Evolutionary conservation across 306 rosid genomes (phyloP).

Genomic region (barrel medic (Medicago truncatula)): DNA sequence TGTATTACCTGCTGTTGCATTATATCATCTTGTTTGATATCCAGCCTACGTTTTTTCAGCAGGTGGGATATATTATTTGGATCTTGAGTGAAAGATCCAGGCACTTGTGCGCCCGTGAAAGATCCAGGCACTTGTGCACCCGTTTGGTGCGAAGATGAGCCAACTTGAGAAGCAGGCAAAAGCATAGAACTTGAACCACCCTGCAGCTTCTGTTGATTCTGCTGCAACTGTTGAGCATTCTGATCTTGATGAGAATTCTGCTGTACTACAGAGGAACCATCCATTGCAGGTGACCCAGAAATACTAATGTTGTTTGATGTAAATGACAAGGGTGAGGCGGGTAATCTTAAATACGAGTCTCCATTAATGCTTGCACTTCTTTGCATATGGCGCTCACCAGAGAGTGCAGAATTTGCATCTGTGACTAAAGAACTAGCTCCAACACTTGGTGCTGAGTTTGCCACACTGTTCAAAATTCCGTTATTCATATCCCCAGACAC

Average conservation of each 20-base stretch:
- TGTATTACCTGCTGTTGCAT: constrained; percentile 82
- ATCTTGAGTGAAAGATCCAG: constrained; percentile 80
- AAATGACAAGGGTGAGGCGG: constrained; percentile 94
- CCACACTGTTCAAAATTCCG: constrained; percentile 78
- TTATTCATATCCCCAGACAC: constrained; percentile 90
- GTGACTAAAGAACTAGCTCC: constrained; percentile 98
- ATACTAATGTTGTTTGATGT: constrained; percentile 93
- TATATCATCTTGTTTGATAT: constrained; percentile 84
- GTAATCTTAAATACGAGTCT: constrained; percentile 84
- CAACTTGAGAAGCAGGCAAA: constrained; percentile 66
- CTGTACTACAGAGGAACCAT: constrained; percentile 86
- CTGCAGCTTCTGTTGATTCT: constrained; percentile 64
- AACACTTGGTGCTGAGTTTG: constrained; percentile 90
- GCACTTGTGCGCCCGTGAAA: constrained; percentile 61
- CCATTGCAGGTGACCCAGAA: constrained; percentile 90
- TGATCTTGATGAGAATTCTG: constrained; percentile 89
- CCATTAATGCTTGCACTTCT: constrained; percentile 95
- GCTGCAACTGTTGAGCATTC: constrained; percentile 76
- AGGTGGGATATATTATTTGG: constrained; percentile 67
- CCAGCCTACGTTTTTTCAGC: constrained; percentile 81
- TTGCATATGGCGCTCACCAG: constrained; percentile 96
- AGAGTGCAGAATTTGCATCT: constrained; percentile 94
- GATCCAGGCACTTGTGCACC: constrained; percentile 70
- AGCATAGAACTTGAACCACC: constrained; percentile 79
- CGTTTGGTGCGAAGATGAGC: constrained; percentile 60